A percentile compares a stretch with the other conserved stretches of the same genome.
Evolutionary conservation across 345 rosid genomes (phyloP).

Genomic region (Nasturtium officinale): DNA sequence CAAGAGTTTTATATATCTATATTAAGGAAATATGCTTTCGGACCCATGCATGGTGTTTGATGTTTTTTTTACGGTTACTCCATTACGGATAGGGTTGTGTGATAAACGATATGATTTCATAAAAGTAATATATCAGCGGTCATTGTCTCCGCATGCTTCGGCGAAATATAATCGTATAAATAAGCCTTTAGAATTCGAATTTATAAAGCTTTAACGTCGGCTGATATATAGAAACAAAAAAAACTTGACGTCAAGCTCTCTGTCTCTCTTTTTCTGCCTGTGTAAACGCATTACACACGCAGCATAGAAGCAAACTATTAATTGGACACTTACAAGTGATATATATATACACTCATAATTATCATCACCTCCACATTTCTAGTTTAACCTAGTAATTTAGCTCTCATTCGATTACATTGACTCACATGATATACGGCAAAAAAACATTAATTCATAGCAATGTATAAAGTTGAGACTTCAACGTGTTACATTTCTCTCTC

Average conservation of each 20-base stretch:
- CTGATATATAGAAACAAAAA: slow-evolving; percentile 34
- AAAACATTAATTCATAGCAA: slow-evolving; percentile 23
- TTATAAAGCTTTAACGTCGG: slow-evolving; percentile 39
- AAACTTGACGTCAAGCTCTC: slow-evolving; percentile 14
- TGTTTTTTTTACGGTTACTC: slow-evolving; percentile 31
- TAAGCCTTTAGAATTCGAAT: slow-evolving; percentile 30
- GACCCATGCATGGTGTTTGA: slow-evolving; percentile 21
- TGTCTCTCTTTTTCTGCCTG: neutral
- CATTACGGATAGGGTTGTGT: slow-evolving; percentile 31
- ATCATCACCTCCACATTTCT: neutral
- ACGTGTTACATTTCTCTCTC: slow-evolving; percentile 35
- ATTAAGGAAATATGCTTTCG: slow-evolving; percentile 24
- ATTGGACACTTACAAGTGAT: slow-evolving; percentile 20
- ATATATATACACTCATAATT: neutral
- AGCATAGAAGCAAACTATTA: slow-evolving; percentile 26
- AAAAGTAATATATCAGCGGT: slow-evolving; percentile 28
- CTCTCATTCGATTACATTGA: slow-evolving; percentile 5
- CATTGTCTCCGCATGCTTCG: slow-evolving; percentile 43
- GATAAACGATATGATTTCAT: slow-evolving; percentile 28
- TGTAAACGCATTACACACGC: slow-evolving; percentile 24
- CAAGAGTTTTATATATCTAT: slow-evolving; percentile 7
- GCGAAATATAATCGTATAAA: slow-evolving; percentile 33
- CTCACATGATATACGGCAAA: slow-evolving; percentile 34
- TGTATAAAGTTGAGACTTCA: slow-evolving; percentile 33
- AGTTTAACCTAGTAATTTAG: neutral